These are phyloP conservation scores for Marchantia paleacea DNA, from an alignment of 225 moss, liverwort and hornwort genomes.

Conservation along the genomic window DNA sequence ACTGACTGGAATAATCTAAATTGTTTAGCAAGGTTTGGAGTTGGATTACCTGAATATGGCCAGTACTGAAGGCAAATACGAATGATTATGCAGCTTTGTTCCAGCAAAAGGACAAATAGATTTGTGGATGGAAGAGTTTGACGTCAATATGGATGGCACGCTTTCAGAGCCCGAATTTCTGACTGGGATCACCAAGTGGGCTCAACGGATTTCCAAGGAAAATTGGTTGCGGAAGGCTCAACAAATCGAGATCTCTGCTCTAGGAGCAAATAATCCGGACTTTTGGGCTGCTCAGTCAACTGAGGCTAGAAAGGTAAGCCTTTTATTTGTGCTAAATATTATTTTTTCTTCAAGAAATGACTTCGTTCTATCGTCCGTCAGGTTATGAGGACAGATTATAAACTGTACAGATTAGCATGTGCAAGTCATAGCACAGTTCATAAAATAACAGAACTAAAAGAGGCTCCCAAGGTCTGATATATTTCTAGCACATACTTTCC, in stretches of 20 bases:
- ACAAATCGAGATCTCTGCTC: conserved; percentile 22
- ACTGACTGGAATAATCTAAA: no score
- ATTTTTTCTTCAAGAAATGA: neutral
- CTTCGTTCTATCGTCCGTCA: neutral
- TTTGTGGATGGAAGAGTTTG: conserved; percentile 83
- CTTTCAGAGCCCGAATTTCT: conserved; percentile 76
- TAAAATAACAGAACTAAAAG: no score
- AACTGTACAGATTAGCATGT: neutral
- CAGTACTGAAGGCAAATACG: neutral
- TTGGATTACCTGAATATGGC: neutral
- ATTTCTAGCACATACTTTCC: neutral
- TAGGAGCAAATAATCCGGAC: conserved; percentile 26
- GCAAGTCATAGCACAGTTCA: neutral
- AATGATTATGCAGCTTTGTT: conserved; percentile 51
- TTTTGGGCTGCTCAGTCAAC: conserved; percentile 53
- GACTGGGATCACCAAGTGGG: conserved; percentile 50
- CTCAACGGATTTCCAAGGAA: conserved; percentile 35
- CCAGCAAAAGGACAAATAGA: conserved; percentile 70
- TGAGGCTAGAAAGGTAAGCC: conserved; percentile 41
- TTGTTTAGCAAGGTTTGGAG: neutral
- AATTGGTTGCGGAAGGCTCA: conserved; percentile 38
- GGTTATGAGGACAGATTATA: neutral
- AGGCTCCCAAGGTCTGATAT: neutral
- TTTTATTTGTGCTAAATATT: neutral
- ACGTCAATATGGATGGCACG: conserved; percentile 76